Percentiles rank a stretch among this genome's conserved stretches.
Conservation (phyloP, 2,329 filamentous ascomycete species). For the Exserohilum turcica region DNA sequence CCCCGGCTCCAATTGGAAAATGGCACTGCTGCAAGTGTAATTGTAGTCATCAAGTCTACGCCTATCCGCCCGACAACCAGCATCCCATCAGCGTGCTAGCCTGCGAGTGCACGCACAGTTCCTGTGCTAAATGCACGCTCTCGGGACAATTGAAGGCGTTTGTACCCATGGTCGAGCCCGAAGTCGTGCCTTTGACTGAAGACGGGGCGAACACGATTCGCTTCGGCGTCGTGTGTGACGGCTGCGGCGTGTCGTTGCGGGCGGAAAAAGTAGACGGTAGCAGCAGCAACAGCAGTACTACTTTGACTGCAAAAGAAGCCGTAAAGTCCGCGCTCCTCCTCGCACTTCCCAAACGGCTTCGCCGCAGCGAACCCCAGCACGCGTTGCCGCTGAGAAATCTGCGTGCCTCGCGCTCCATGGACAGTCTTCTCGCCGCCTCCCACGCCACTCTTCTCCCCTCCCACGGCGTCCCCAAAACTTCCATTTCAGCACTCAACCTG, state of each 20-base stretch:
- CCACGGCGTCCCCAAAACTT: not conserved
- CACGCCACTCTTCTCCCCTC: not conserved
- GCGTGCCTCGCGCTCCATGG: slow-evolving; percentile 20
- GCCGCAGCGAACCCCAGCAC: too few species aligned
- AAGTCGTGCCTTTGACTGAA: slow-evolving; percentile 22
- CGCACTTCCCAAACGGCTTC: slow-evolving; percentile 20
- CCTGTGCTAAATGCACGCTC: slow-evolving; percentile 29
- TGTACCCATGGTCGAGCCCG: slow-evolving; percentile 32
- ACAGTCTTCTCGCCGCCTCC: slow-evolving; percentile 8
- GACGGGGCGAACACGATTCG: slow-evolving; percentile 12
- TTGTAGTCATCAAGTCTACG: slow-evolving; percentile 9
- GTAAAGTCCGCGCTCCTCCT: slow-evolving; percentile 14
- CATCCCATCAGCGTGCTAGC: slow-evolving; percentile 27
- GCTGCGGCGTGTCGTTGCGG: slow-evolving; percentile 32
- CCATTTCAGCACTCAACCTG: slow-evolving; percentile 17
- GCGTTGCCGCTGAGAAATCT: slow-evolving; percentile 15
- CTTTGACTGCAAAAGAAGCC: slow-evolving; percentile 12
- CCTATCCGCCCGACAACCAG: slow-evolving; percentile 4
- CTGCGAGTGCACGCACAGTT: slow-evolving; percentile 33
- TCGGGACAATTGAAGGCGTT: slow-evolving; percentile 27
- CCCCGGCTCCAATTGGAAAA: slow-evolving; percentile 5
- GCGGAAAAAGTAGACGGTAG: slow-evolving; percentile 15
- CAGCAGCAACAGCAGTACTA: too few species aligned
- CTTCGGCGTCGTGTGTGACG: slow-evolving; percentile 34
- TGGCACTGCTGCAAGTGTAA: slow-evolving; percentile 20